phyloP scores from a whole-genome alignment of 2,329 filamentous ascomycete genomes.

The Catunica adiposa region DNA sequence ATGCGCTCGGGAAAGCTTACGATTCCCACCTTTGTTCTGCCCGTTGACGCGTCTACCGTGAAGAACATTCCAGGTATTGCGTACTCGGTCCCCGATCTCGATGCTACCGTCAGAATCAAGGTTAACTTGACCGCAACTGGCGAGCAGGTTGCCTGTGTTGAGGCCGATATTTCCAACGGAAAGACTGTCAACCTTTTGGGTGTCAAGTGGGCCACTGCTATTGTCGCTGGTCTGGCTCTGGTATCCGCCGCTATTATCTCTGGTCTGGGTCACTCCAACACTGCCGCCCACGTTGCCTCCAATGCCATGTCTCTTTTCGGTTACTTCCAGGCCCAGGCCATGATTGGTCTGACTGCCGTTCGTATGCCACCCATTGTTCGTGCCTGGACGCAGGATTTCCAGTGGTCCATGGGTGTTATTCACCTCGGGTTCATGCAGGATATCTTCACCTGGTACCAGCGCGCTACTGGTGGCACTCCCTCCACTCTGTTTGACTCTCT shows the following conservation, averaged over 20 bases:
- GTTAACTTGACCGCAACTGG: conserved; percentile 53
- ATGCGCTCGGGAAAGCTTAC: conserved; percentile 65
- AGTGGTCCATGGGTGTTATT: conserved; percentile 97
- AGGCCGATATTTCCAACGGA: conserved; percentile 75
- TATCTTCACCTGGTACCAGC: conserved; percentile 91
- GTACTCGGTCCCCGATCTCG: conserved; percentile 79
- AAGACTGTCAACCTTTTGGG: conserved; percentile 80
- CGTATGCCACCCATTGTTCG: conserved; percentile 72
- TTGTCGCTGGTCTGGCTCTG: conserved; percentile 72
- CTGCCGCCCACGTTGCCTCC: conserved; percentile 82
- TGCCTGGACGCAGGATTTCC: conserved; percentile 93
- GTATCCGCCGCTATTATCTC: conserved; percentile 77
- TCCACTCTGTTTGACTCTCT: conserved; percentile 62
- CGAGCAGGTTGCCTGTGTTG: conserved; percentile 63
- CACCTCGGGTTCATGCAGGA: conserved; percentile 70
- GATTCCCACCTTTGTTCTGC: conserved; percentile 50
- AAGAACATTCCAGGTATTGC: conserved; percentile 62
- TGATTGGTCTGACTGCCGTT: conserved; percentile 72
- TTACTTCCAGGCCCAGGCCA: conserved; percentile 88
- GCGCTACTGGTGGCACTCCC: conserved; percentile 74
- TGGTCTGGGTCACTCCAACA: conserved; percentile 81
- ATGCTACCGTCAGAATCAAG: conserved; percentile 66
- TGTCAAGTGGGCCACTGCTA: conserved; percentile 77
- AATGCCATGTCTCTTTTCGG: conserved; percentile 87
- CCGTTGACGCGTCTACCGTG: conserved; percentile 39